Base-by-base conservation (phyloP, 768 basidiomycete genomes). In the Coprinopsis marcescibilis region DNA sequence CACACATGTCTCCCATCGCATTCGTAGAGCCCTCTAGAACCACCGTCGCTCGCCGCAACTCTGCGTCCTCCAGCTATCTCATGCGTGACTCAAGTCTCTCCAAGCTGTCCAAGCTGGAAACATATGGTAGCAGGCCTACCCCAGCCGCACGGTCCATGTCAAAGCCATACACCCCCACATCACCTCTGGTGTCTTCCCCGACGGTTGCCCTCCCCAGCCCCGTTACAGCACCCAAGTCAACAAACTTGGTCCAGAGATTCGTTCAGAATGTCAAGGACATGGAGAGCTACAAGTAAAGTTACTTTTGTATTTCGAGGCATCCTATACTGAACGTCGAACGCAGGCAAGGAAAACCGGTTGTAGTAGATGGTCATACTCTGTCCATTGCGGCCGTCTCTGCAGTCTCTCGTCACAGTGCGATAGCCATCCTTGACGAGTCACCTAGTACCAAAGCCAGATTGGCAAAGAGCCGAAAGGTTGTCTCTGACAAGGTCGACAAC, bases 341-440 rank as follows among this genome's bases (percentile, higher is more conserved):
- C 39, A 89, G 87, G 60, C 65, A 70, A 25, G 88, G 89, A 17
- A 73, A 72, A 38, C 63, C 79, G 6, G 73, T 91, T 46, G 57
- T 73, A 12, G 68, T 92, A 37, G 80, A 85, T 46, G 90, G 90
- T 5, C 71, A 83, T 50, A 75, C 64, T 12, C 76, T 93, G 26
- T 78, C 88, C 0, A 80, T 92, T 44, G 75, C 86, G 3, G 85
- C 85, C 43, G 80, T 93, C 11, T 73, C 82, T n/a, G 88, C 87
- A 7, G 72, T 81, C 4, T 80, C 90, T 0, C 77, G 89, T 40
- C 81, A 82, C 55, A 65, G 70, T 13, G 70, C 80, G 2, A 53
- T 69, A 14, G 76, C 83, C 27, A 34, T 61, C 43, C 68, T 87
- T 23, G 73, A 78, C 58, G 61, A 69, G 13, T 76, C 77, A 2